phyloP scores from a whole-genome alignment of 2,329 filamentous ascomycete species.

The Cordyceps fumosorosea region DNA sequence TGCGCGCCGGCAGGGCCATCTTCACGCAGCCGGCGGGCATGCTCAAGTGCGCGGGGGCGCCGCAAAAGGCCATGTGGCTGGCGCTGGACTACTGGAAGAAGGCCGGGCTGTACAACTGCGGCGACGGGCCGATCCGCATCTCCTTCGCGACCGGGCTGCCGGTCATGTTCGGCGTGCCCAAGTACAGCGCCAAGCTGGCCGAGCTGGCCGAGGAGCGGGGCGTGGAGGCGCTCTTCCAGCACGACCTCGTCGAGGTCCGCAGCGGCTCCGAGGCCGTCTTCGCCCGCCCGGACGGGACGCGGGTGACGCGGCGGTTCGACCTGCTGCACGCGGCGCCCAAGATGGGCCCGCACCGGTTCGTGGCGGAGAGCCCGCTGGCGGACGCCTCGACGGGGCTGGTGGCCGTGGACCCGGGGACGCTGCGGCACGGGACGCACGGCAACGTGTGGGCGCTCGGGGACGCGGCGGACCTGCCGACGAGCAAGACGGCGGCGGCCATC shows the following conservation, averaged over 20 bases:
- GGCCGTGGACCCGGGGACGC: slow-evolving; percentile 47
- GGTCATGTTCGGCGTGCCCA: slow-evolving; percentile 54
- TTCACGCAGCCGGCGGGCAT: slow-evolving; percentile 54
- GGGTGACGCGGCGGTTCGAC: slow-evolving; percentile 42
- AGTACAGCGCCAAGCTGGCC: slow-evolving; percentile 49
- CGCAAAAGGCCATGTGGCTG: slow-evolving; percentile 58
- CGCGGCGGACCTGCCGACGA: slow-evolving; percentile 50
- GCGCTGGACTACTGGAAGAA: slow-evolving; percentile 53
- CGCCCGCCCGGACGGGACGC: slow-evolving; percentile 19
- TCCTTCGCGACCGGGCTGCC: slow-evolving; percentile 50
- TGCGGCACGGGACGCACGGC: slow-evolving; percentile 44
- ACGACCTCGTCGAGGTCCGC: slow-evolving; percentile 47
- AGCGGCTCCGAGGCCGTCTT: slow-evolving; percentile 45
- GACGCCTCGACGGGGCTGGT: slow-evolving; percentile 48
- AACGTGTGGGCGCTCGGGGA: slow-evolving; percentile 56
- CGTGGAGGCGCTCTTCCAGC: slow-evolving; percentile 52
- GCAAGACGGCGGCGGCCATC: slow-evolving; percentile 49
- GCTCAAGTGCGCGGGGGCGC: slow-evolving; percentile 55
- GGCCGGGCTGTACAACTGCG: slow-evolving; percentile 41
- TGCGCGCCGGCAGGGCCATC: slow-evolving; percentile 45
- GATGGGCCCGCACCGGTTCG: slow-evolving; percentile 49
- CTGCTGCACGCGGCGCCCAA: slow-evolving; percentile 52
- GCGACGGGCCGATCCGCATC: slow-evolving; percentile 38
- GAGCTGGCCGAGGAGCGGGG: slow-evolving; percentile 45
- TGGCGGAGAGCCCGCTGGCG: slow-evolving; percentile 46